A percentile compares a stretch with the other conserved stretches of the same genome.
Evolutionary conservation across 164 flowering plant species (phyloP).

Genomic region (Chloranthus sessilifolius): DNA sequence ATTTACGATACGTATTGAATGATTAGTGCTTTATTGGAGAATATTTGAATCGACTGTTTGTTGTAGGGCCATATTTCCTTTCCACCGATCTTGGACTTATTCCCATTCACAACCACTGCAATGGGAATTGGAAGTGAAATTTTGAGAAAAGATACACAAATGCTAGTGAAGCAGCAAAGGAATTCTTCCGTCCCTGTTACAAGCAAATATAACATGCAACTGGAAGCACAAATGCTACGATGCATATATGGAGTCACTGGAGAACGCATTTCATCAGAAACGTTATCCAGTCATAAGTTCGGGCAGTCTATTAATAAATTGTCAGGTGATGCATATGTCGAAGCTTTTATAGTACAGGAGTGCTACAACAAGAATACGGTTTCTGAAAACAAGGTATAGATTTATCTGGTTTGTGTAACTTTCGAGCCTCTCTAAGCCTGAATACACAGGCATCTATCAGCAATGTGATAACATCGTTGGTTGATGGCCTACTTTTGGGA

Average conservation of each 20-base stretch:
- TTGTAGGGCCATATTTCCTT: slow-evolving; percentile 82
- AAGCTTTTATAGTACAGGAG: slow-evolving; percentile 15
- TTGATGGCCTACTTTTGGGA: slow-evolving; percentile 1
- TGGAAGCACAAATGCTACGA: slow-evolving; percentile 16
- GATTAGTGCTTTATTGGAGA: no score
- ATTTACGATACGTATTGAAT: no score
- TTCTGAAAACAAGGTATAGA: not conserved
- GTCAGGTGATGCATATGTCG: slow-evolving; percentile 7
- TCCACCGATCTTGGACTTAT: slow-evolving; percentile 58
- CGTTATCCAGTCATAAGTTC: slow-evolving; percentile 9
- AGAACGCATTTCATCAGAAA: slow-evolving; percentile 13
- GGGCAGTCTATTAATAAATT: slow-evolving; percentile 1
- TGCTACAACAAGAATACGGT: not conserved
- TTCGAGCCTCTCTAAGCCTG: slow-evolving; percentile 11
- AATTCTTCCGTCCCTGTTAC: slow-evolving; percentile 13
- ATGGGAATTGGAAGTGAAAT: slow-evolving; percentile 29
- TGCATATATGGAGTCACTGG: slow-evolving; percentile 12
- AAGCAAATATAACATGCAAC: slow-evolving; percentile 17
- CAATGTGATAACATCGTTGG: slow-evolving; percentile 33
- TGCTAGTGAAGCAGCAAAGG: slow-evolving; percentile 15
- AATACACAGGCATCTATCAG: slow-evolving; percentile 1
- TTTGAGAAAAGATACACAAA: slow-evolving; percentile 18
- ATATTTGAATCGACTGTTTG: no score
- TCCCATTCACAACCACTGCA: slow-evolving; percentile 43
- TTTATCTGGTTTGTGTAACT: slow-evolving; percentile 4